Percentiles rank a stretch among this genome's conserved stretches.
These are phyloP conservation scores for Metschnikowia santaceciliae DNA, from an alignment of 805 yeast species.

Conservation along the genomic window DNA sequence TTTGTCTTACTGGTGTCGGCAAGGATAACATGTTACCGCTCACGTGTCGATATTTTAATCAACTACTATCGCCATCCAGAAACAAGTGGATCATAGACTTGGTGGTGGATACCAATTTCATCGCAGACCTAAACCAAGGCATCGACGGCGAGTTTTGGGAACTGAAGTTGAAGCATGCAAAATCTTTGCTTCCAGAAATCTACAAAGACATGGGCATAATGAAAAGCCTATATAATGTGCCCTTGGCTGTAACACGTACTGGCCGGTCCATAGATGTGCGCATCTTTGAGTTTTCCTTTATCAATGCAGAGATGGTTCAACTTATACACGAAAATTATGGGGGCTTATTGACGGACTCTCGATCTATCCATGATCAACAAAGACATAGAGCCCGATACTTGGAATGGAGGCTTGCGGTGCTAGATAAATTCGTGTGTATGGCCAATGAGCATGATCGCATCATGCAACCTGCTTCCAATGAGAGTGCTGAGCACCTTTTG, in stretches of 20 bases:
- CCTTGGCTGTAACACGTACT: conserved; percentile 1
- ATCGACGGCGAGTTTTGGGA: conserved; percentile 12
- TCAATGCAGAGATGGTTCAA: conserved; percentile 11
- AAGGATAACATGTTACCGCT: conserved; percentile 29
- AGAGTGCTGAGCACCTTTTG: conserved; percentile 2
- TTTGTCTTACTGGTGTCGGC: conserved; percentile 32
- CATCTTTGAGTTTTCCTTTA: conserved; percentile 14
- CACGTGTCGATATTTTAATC: conserved; percentile 27
- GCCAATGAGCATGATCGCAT: conserved; percentile 3
- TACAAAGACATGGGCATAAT: background rate
- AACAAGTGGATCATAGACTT: conserved; percentile 15
- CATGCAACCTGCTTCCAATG: background rate
- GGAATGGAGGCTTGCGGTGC: conserved; percentile 13
- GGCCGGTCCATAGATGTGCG: conserved; percentile 10
- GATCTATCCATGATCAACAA: conserved; percentile 2
- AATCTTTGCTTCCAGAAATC: conserved; percentile 6
- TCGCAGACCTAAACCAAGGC: conserved; percentile 18
- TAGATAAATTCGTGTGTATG: conserved; percentile 6
- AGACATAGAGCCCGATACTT: conserved; percentile 5
- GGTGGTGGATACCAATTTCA: conserved; percentile 22
- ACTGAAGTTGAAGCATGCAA: background rate
- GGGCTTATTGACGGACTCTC: background rate
- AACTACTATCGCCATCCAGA: conserved; percentile 18
- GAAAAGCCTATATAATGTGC: conserved; percentile 1
- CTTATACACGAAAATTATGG: conserved; percentile 4